Percentiles rank a stretch among this genome's conserved stretches.
Conservation (phyloP, 306 rosid genomes). For the Prunus campanulata region DNA sequence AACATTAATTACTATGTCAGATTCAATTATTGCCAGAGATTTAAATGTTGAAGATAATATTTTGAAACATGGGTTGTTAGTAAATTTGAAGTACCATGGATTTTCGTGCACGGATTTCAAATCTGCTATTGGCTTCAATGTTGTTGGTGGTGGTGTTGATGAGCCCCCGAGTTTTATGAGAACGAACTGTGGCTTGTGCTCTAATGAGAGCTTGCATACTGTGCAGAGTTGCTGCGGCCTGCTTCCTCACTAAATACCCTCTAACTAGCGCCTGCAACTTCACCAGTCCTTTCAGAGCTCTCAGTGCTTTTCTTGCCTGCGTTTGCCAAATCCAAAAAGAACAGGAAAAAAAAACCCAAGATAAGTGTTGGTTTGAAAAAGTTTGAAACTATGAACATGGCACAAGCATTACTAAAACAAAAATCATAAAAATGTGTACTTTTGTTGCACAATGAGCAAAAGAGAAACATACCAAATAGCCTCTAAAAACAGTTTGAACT, state of each 20-base stretch:
- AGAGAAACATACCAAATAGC: conserved; percentile 54
- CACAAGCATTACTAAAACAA: too few relatives aligned
- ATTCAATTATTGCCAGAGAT: conserved; percentile 1
- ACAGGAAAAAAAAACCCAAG: neutral
- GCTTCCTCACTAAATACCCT: conserved; percentile 82
- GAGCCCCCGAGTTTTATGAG: conserved; percentile 50
- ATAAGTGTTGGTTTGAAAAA: neutral
- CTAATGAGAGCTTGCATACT: conserved; percentile 86
- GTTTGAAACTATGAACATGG: neutral
- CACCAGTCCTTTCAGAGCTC: conserved; percentile 90
- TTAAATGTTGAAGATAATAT: conserved; percentile 1
- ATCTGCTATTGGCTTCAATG: conserved; percentile 34
- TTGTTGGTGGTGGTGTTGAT: conserved; percentile 31
- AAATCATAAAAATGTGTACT: too few relatives aligned
- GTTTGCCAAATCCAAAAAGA: neutral
- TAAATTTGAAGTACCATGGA: conserved; percentile 45
- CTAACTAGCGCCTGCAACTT: conserved; percentile 84
- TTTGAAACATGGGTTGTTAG: conserved; percentile 19
- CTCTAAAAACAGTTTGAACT: conserved; percentile 75
- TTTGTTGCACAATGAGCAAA: neutral
- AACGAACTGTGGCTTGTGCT: conserved; percentile 76
- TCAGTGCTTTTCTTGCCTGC: conserved; percentile 83
- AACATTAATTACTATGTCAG: neutral
- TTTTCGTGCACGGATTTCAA: conserved; percentile 60
- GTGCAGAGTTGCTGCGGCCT: conserved; percentile 71